Evolutionary conservation across 768 basidiomycete species (phyloP).

Genomic region (Leccinum ochraceum): DNA sequence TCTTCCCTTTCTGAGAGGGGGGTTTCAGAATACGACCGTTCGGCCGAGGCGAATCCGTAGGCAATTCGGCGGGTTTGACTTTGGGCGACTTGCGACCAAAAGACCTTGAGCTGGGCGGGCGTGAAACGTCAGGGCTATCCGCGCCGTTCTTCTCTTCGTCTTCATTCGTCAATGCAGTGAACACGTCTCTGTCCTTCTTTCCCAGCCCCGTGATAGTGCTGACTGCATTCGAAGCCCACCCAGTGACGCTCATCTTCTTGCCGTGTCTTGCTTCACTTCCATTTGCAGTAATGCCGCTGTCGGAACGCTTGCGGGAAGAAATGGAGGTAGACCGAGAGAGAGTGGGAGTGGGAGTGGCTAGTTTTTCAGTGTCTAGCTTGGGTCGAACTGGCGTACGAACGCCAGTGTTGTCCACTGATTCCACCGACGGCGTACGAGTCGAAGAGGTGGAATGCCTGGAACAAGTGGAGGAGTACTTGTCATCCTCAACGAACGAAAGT

Average conservation of each 20-base stretch:
- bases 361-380: constrained; percentile 44
- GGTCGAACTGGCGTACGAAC: constrained; percentile 31
- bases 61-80: constrained; percentile 24
- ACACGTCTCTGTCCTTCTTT: constrained; percentile 63
- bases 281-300: constrained; percentile 48
- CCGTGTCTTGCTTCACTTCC: constrained; percentile 39
- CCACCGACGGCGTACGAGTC: constrained; percentile 24
- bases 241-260: constrained; percentile 39
- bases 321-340: constrained; percentile 59
- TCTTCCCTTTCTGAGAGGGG: constrained; percentile 49
- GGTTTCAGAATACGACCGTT: constrained; percentile 50
- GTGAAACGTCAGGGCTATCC: constrained; percentile 30
- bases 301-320: constrained; percentile 65
- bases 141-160: constrained; percentile 32
- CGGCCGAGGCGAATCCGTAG: constrained; percentile 27
- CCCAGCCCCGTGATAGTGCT: constrained; percentile 57
- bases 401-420: constrained; percentile 39
- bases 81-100: constrained; percentile 31
- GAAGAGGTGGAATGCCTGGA: constrained; percentile 35
- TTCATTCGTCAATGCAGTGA: constrained; percentile 54
- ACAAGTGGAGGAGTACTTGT: constrained; percentile 35
- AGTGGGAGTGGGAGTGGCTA: constrained; percentile 49
- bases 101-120: constrained; percentile 39
- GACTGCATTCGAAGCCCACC: constrained; percentile 69
- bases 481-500: constrained; percentile 21